Conservation (phyloP, 305 asterid genomes). For the Fraxinus xanthoxyloides region DNA sequence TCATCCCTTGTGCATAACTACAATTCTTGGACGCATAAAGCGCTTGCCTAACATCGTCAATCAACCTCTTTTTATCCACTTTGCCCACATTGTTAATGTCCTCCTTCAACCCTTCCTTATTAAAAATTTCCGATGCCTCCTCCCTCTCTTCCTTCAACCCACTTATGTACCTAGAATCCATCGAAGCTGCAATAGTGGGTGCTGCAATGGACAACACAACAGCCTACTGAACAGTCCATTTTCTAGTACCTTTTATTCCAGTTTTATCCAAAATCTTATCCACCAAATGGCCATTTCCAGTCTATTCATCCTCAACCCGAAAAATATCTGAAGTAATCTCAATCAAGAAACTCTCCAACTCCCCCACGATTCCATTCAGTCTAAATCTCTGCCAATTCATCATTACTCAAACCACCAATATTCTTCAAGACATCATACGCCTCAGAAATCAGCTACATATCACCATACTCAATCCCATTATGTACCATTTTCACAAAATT, state of each 20-base stretch:
- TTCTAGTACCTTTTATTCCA: slow-evolving; percentile 92
- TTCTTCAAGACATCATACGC: too few relatives aligned
- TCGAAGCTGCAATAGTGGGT: slow-evolving; percentile 80
- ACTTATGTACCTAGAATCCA: slow-evolving; percentile 76
- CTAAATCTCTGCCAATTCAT: too few relatives aligned
- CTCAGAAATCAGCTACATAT: too few relatives aligned
- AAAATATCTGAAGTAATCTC: too few relatives aligned
- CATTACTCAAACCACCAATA: too few relatives aligned
- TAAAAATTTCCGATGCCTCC: slow-evolving; percentile 53
- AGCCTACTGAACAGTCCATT: slow-evolving; percentile 95
- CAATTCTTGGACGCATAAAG: slow-evolving; percentile 82
- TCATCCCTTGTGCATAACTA: slow-evolving; percentile 94
- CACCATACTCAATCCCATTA: too few relatives aligned
- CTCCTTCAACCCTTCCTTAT: slow-evolving; percentile 54
- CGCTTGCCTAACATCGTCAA: slow-evolving; percentile 90
- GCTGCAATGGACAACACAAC: slow-evolving; percentile 86
- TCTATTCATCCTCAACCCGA: too few relatives aligned
- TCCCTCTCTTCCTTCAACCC: slow-evolving; percentile 78
- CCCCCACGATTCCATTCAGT: too few relatives aligned
- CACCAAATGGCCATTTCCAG: too few relatives aligned
- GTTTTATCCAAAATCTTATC: too few relatives aligned
- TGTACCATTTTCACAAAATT: too few relatives aligned
- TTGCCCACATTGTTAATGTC: slow-evolving; percentile 31
- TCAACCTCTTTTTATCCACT: slow-evolving; percentile 66
- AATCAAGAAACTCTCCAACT: too few relatives aligned